A percentile compares a stretch with the other conserved stretches of the same genome.
These are phyloP conservation scores for Xanthoconium stramineum DNA, from an alignment of 768 basidiomycete genomes.

Conservation along the genomic window DNA sequence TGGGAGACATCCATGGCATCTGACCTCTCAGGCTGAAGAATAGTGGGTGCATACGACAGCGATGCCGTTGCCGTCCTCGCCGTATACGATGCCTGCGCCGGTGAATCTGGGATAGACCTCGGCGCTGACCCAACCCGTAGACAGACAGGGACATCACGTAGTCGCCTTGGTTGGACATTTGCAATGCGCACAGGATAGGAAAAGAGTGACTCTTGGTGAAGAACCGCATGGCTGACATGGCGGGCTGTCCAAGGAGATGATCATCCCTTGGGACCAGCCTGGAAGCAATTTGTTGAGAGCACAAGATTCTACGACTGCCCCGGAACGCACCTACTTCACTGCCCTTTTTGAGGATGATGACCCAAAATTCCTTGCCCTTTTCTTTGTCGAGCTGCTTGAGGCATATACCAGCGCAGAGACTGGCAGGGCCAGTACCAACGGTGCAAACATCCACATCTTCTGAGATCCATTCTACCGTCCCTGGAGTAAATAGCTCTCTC, in stretches of 20 bases:
- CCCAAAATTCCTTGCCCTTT: slow-evolving; percentile 62
- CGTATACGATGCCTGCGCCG: slow-evolving; percentile 78
- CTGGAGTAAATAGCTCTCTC: slow-evolving; percentile 48
- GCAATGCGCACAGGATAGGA: slow-evolving; percentile 92
- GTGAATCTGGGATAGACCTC: slow-evolving; percentile 98
- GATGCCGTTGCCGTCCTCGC: slow-evolving; percentile 40
- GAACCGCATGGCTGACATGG: slow-evolving; percentile 80
- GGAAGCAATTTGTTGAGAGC: slow-evolving; percentile 91
- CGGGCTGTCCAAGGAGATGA: slow-evolving; percentile 80
- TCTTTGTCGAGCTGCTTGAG: slow-evolving; percentile 81
- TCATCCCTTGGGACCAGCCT: slow-evolving; percentile 63
- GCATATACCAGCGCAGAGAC: slow-evolving; percentile 92
- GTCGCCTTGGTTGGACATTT: slow-evolving; percentile 64
- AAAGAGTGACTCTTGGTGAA: slow-evolving; percentile 66
- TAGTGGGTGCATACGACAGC: slow-evolving; percentile 80
- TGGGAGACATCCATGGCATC: slow-evolving; percentile 70
- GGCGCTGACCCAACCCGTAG: slow-evolving; percentile 89
- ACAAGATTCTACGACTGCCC: slow-evolving; percentile 90
- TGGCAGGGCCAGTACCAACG: slow-evolving; percentile 94
- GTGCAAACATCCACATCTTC: slow-evolving; percentile 98
- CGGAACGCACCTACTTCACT: slow-evolving; percentile 89
- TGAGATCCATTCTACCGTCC: slow-evolving; percentile 71
- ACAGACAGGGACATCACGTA: slow-evolving; percentile 74
- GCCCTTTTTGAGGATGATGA: slow-evolving; percentile 95
- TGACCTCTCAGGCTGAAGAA: slow-evolving; percentile 62